A percentile compares a stretch with the other conserved stretches of the same genome.
phyloP scores from a whole-genome alignment of 1,284 basidiomycete species.

The Cutaneotrichosporon sp. region DNA sequence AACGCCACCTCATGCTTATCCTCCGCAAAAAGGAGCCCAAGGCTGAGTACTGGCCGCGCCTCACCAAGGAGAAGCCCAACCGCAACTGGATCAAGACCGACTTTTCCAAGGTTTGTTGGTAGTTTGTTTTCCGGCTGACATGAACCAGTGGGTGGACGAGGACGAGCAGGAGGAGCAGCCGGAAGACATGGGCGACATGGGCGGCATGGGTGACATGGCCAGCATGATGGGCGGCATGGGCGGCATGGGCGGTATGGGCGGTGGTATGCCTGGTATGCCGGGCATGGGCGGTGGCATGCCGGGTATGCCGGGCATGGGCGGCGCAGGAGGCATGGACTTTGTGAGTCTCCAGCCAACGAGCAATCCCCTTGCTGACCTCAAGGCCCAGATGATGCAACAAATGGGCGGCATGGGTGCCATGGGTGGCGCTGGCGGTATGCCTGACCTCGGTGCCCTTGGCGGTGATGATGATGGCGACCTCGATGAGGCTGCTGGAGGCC shows the following conservation, averaged over 20 bases:
- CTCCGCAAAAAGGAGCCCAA: slow-evolving; percentile 74
- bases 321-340: slow-evolving; percentile 51
- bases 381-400: slow-evolving; percentile 46
- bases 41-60: slow-evolving; percentile 78
- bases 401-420: slow-evolving; percentile 41
- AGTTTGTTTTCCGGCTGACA: slow-evolving; percentile 13
- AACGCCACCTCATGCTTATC: slow-evolving; percentile 61
- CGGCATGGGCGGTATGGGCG: slow-evolving; percentile 35
- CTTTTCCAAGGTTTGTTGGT: slow-evolving; percentile 60
- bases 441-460: slow-evolving; percentile 39
- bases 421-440: slow-evolving; percentile 35
- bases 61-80: slow-evolving; percentile 77
- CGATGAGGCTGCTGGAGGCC: slow-evolving; percentile 30
- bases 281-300: slow-evolving; percentile 31
- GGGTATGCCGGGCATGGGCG: slow-evolving; percentile 39
- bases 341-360: slow-evolving; percentile 9
- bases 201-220: slow-evolving; percentile 17
- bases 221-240: slow-evolving; percentile 31
- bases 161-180: slow-evolving; percentile 71
- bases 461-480: slow-evolving; percentile 36
- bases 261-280: slow-evolving; percentile 12
- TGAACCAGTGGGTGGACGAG: slow-evolving; percentile 77
- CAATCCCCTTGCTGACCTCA: background rate
- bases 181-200: slow-evolving; percentile 16
- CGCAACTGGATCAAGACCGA: slow-evolving; percentile 80